Percentiles rank a stretch among this genome's conserved stretches.
Evolutionary conservation across 371 early-diverging fungal genomes (phyloP).

Genomic region (Rhizopus sp.): DNA sequence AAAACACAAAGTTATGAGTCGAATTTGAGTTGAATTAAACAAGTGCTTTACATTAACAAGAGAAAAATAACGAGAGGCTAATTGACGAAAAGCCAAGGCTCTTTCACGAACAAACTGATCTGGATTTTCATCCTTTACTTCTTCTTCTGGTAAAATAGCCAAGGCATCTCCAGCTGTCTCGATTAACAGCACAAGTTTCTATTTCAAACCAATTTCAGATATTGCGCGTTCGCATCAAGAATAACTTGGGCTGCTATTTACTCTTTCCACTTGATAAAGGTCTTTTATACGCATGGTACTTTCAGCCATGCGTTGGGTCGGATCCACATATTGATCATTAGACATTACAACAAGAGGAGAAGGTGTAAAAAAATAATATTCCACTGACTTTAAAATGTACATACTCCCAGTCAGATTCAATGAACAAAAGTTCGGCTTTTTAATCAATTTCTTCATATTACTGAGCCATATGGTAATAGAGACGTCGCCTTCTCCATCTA

Average conservation of each 20-base stretch:
- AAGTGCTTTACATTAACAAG: conserved; percentile 37
- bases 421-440: no score
- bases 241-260: conserved; percentile 2
- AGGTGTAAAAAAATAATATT: no score
- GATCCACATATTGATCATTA: conserved; percentile 17
- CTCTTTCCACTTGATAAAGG: conserved; percentile 46
- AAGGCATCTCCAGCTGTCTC: conserved; percentile 49
- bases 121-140: conserved; percentile 24
- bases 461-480: no score
- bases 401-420: no score
- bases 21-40: not conserved
- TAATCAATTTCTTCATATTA: no score
- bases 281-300: conserved; percentile 46
- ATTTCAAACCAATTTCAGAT: not conserved
- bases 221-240: no score
- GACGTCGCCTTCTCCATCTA: no score
- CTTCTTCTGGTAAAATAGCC: conserved; percentile 37
- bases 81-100: conserved; percentile 27
- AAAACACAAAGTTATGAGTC: not conserved
- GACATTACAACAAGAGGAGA: conserved; percentile 3
- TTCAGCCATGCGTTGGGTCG: conserved; percentile 33
- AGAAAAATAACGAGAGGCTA: conserved; percentile 43
- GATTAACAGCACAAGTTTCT: conserved; percentile 47
- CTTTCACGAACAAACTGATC: conserved; percentile 33
- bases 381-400: no score